phyloP scores from a whole-genome alignment of 1,284 basidiomycete genomes.

The Ustilago loliicola region DNA sequence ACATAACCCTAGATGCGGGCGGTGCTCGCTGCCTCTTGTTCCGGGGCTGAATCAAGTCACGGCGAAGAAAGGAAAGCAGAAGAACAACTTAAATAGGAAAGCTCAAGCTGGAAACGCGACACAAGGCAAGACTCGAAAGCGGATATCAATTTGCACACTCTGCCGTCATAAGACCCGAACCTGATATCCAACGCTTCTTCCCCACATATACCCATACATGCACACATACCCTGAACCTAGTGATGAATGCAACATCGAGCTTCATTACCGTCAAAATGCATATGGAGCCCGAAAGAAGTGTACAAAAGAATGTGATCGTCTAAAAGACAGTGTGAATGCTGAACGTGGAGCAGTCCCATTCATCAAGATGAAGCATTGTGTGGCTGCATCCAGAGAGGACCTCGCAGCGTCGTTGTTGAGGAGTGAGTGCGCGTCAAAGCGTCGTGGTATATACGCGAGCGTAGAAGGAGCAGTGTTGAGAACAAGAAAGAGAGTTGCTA shows the following conservation, averaged over 20 bases:
- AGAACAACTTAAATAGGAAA: neutral
- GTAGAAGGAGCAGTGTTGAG: neutral
- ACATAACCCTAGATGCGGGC: slow-evolving; percentile 27
- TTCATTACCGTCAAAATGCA: neutral
- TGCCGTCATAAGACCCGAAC: slow-evolving; percentile 25
- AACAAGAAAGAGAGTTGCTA: slow-evolving; percentile 5
- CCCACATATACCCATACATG: slow-evolving; percentile 11
- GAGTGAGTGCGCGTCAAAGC: slow-evolving; percentile 7
- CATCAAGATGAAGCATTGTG: slow-evolving; percentile 14
- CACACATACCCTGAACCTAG: neutral
- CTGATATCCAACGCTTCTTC: neutral
- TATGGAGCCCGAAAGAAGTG: neutral
- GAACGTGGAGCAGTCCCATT: slow-evolving; percentile 11
- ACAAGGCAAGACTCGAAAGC: slow-evolving; percentile 6
- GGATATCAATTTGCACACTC: slow-evolving; percentile 12
- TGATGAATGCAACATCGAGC: slow-evolving; percentile 4
- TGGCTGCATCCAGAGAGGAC: slow-evolving; percentile 7
- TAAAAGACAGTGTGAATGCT: slow-evolving; percentile 20
- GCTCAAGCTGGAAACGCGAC: neutral
- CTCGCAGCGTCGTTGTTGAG: slow-evolving; percentile 6
- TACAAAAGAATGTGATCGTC: slow-evolving; percentile 14
- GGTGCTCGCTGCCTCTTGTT: slow-evolving; percentile 25
- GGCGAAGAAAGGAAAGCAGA: neutral
- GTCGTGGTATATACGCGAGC: slow-evolving; percentile 36
- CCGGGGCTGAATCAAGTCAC: slow-evolving; percentile 24